Base-by-base conservation (phyloP, 1,139 yeast genomes). In the Sporopachydermia cereana region DNA sequence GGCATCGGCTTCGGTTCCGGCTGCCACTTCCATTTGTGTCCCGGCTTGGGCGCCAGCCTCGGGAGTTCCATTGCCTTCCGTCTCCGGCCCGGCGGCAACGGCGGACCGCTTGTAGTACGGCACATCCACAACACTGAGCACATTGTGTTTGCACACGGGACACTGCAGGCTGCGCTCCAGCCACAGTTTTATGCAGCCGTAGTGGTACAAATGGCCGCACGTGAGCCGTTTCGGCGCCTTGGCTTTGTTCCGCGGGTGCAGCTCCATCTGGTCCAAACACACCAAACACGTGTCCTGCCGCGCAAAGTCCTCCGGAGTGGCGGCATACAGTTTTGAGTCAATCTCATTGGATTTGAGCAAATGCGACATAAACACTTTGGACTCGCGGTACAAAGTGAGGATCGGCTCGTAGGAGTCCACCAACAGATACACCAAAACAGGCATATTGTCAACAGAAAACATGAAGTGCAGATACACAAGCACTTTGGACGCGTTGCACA, bases 141-240 rank as follows among this genome's bases (percentile, higher is more conserved):
- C 95, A n/a, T 81, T 76, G 18, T 81, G 68, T 52, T 96, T 71
- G 62, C 97, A 91, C 47, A 89, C 77, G 0, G 99, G 98, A 64
- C 99, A 91, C 24, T 78, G 76, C 54, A 83, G 93, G 0, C 96
- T 85, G 52, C 95, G 72, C 57, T 85, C 95, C 53, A 91, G 68
- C 99, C 99, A 91, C 54, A 84, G 84, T 57, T 84, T 84, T 51
- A 91, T 71, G 61, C 98, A 91, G 2, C 95, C 91, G 66, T 83
- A 68, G 60, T 91, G 99, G 49, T 91, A 70, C 47, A 86, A 81
- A 61, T 91, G 99, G 18, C 84, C 83, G 66, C 99, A 91, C 1
- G 69, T 70, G 46, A 91, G 68, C 56, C 74, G 82, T 60, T 86
- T 86, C 2, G 97, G 95, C 42, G 65, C 70, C 47, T 53, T 3